Evolutionary conservation across 306 rosid species (phyloP), one percentile per base, ranked within the genome.

Genomic region (Vigna unguiculata): DNA sequence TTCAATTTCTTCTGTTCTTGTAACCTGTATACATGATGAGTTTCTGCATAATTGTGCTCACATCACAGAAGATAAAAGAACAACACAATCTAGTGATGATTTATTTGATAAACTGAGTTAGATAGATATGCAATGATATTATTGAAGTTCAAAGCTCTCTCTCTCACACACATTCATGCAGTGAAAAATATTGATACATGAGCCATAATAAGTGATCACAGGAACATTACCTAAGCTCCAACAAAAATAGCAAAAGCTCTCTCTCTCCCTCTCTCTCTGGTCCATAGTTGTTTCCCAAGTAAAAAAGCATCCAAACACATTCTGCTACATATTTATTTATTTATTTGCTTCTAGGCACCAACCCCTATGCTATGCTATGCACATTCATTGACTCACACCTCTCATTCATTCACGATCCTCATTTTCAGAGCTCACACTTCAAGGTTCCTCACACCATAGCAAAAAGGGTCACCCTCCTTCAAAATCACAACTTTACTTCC

Each of bases 381-480:
- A 80, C 71, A 76, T 78, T 86, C 86, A 86, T 83, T 47, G 6
- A 46, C 51, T 38, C 43, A 7, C 14, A 46, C 7, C 51, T 46
- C 17, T 48, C 12, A 73, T 80, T 84, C 83, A 84, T 80, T 84
- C 83, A 84, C 86, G 38, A 49, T 77, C 78, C 81, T 80, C 82
- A 81, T 79, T 87, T 87, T 87, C 87, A 83, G 87, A 87, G 87
- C 91, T 85, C 91, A 76, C 49, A 69, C 82, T 71, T 75, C 85
- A 72, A 85, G 68, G 70, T 66, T 38, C 22, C 32, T 62, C 62
- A 54, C 82, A 34, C 63, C 65, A 46, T 63, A 61, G 4, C 17
- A 7, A 52, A 28, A 63, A 19, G 24, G 36, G 9, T 48, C 69
- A 63, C 43, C 21, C 59, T 20, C 59, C 59, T 20, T 20, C 59